A percentile compares a stretch with the other conserved stretches of the same genome.
phyloP scores from a whole-genome alignment of 192 early-diverging fungal species.

The Paraglomus brasilianum region DNA sequence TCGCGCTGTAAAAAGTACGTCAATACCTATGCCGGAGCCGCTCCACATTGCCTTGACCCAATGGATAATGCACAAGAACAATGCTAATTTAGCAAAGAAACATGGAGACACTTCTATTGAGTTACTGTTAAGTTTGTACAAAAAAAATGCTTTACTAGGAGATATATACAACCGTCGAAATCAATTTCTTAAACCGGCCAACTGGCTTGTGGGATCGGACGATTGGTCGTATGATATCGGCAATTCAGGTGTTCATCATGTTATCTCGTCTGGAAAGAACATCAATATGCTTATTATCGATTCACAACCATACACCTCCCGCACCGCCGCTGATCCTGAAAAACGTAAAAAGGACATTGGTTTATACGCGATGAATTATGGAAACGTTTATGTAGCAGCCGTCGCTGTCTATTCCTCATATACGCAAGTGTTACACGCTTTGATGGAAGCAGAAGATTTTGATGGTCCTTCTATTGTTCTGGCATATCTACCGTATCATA shows the following conservation, averaged over 20 bases:
- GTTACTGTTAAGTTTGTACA: constrained; percentile 18
- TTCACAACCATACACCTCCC: constrained; percentile 72
- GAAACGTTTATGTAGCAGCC: constrained; percentile 85
- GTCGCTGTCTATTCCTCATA: constrained; percentile 85
- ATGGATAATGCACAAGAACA: constrained; percentile 64
- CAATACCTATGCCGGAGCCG: constrained; percentile 45
- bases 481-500: constrained; percentile 67
- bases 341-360: constrained; percentile 92
- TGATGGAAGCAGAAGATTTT: constrained; percentile 88
- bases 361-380: constrained; percentile 95
- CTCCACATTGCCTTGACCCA: constrained; percentile 60
- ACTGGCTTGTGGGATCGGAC: constrained; percentile 91
- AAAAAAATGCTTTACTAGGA: constrained; percentile 29
- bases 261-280: constrained; percentile 78
- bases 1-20: constrained; percentile 52
- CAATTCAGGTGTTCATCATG: constrained; percentile 86
- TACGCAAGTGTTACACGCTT: constrained; percentile 83
- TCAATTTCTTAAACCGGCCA: constrained; percentile 62
- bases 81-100: constrained; percentile 55
- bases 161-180: constrained; percentile 42
- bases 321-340: constrained; percentile 48
- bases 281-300: constrained; percentile 92
- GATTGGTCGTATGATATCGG: constrained; percentile 85
- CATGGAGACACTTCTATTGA: constrained; percentile 48
- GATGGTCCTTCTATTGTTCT: constrained; percentile 87